Evolutionary conservation across 2,329 filamentous ascomycete species (phyloP).

Genomic region (Paecilomyces dactylethromorphus): DNA sequence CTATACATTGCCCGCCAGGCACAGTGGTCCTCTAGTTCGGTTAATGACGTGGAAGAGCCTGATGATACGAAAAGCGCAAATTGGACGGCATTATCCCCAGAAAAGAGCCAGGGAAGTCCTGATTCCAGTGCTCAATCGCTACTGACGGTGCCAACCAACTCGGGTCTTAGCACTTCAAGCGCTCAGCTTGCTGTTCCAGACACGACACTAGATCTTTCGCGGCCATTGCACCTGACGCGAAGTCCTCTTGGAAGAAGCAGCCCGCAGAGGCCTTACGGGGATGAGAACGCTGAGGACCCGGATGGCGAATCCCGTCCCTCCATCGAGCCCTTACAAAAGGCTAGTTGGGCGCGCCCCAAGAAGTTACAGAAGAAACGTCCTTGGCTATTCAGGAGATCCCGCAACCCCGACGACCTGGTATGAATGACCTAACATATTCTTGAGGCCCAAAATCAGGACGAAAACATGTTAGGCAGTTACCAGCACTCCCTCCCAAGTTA

Average conservation of each 20-base stretch:
- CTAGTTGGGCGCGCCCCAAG: neutral
- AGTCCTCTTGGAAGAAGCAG: conserved; percentile 30
- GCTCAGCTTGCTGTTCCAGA: conserved; percentile 6
- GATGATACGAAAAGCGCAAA: conserved; percentile 12
- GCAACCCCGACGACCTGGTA: neutral
- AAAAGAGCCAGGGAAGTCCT: neutral
- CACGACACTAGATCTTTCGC: conserved; percentile 11
- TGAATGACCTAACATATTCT: neutral
- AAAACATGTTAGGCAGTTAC: neutral
- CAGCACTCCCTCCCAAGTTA: neutral
- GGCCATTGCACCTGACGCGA: conserved; percentile 17
- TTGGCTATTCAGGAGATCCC: neutral
- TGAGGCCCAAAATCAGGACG: neutral
- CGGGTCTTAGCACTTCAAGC: conserved; percentile 1
- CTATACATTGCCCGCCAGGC: conserved; percentile 60
- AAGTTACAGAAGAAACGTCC: conserved; percentile 1
- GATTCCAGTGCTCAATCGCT: neutral
- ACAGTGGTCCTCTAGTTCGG: conserved; percentile 18
- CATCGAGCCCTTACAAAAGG: neutral
- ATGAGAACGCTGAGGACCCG: neutral
- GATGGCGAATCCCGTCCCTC: neutral
- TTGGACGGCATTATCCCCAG: neutral
- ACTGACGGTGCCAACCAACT: conserved; percentile 3
- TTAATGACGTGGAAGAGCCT: neutral
- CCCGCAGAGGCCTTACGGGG: conserved; percentile 12